These are phyloP conservation scores for Cryptosporidium parvum DNA, from an alignment of 169 alveolate species.

Conservation along the genomic window DNA sequence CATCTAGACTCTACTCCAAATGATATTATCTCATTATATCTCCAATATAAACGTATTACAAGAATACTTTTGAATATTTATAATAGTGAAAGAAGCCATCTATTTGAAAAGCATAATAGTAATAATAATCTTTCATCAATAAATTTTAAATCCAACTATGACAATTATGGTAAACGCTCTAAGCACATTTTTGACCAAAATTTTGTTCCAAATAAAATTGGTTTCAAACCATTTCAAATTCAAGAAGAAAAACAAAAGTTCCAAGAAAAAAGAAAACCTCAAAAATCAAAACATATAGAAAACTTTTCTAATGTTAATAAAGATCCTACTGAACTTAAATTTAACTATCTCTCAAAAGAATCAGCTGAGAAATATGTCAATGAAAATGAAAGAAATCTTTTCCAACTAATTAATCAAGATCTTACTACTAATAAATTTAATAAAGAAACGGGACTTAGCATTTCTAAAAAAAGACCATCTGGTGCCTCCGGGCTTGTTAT, in stretches of 20 bases:
- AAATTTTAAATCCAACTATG: not conserved
- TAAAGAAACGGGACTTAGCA: not conserved
- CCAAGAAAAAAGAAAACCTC: not conserved
- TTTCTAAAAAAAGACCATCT: slow-evolving; percentile 22
- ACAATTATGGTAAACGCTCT: too few relatives aligned
- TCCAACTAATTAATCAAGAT: not conserved
- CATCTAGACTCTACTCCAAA: slow-evolving; percentile 15
- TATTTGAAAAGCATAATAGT: not conserved
- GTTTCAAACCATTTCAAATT: slow-evolving; percentile 23
- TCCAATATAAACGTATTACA: slow-evolving; percentile 29
- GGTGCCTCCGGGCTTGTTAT: slow-evolving; percentile 32
- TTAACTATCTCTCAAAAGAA: slow-evolving; percentile 19
- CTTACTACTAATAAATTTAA: not conserved
- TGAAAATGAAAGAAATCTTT: slow-evolving; percentile 21
- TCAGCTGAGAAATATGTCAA: not conserved
- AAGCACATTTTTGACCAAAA: slow-evolving; percentile 10
- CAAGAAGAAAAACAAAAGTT: not conserved
- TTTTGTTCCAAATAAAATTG: slow-evolving; percentile 25
- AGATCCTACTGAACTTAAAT: not conserved
- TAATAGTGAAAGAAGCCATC: not conserved
- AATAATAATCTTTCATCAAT: not conserved
- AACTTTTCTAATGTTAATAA: not conserved
- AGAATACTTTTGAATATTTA: slow-evolving; percentile 29
- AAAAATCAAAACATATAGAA: not conserved
- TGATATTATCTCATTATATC: slow-evolving; percentile 25